Conservation (phyloP, 371 early-diverging fungal genomes). For the Catenaria anguillulae region DNA sequence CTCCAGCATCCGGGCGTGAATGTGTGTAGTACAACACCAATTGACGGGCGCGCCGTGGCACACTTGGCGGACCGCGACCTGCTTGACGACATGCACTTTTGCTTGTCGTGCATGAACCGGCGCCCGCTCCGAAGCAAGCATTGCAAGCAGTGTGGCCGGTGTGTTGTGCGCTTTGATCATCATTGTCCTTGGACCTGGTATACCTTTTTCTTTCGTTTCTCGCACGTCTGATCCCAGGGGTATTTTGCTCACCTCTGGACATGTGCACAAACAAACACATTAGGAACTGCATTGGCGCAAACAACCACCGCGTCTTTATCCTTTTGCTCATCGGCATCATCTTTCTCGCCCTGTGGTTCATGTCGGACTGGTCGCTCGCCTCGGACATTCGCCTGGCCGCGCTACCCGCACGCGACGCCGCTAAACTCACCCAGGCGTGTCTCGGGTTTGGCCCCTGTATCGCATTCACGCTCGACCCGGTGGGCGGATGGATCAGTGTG, state of each 20-base stretch:
- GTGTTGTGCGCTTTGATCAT: conserved; percentile 97
- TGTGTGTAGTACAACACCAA: not conserved
- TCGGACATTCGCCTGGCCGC: conserved; percentile 4
- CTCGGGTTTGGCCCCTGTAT: conserved; percentile 20
- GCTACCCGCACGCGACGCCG: not conserved
- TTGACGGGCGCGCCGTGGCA: conserved; percentile 10
- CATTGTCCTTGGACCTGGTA: conserved; percentile 69
- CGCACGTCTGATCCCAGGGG: not conserved
- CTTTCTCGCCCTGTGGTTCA: conserved; percentile 38
- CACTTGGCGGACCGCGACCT: conserved; percentile 48
- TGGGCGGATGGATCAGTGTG: conserved; percentile 43
- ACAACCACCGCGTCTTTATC: conserved; percentile 74
- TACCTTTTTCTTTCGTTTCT: too few species aligned
- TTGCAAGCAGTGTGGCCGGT: conserved; percentile 88
- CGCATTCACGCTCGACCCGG: conserved; percentile 54
- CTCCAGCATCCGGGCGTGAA: conserved; percentile 1
- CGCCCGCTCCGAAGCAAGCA: conserved; percentile 95
- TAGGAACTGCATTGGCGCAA: conserved; percentile 61
- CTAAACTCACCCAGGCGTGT: conserved; percentile 9
- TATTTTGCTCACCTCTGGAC: conserved; percentile 2
- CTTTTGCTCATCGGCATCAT: conserved; percentile 50
- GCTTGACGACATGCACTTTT: conserved; percentile 64
- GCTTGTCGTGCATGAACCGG: conserved; percentile 54
- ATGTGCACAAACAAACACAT: not conserved
- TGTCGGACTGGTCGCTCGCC: conserved; percentile 10